Evolutionary conservation across 148 eudicot genomes (phyloP).

Genomic region (Pharnaceum exiguum): DNA sequence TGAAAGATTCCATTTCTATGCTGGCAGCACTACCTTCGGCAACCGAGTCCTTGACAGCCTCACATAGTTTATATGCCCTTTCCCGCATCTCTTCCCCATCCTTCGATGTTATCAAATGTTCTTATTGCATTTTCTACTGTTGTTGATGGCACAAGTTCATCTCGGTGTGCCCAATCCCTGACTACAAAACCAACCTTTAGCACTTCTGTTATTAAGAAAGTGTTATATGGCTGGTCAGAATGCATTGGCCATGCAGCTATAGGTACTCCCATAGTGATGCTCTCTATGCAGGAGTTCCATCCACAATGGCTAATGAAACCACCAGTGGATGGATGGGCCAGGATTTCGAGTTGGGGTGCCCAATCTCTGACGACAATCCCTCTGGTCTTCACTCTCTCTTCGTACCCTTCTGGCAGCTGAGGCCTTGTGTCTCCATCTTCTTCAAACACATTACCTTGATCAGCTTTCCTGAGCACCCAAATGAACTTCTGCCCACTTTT

Average conservation of each 20-base stretch:
- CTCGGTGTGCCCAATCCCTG: slow-evolving; percentile 28
- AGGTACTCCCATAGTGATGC: slow-evolving; percentile 51
- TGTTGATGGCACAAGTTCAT: slow-evolving; percentile 22
- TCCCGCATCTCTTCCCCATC: slow-evolving; percentile 37
- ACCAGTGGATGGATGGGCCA: slow-evolving; percentile 40
- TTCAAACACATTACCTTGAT: slow-evolving; percentile 9
- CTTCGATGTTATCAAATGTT: slow-evolving; percentile 26
- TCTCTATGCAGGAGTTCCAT: slow-evolving; percentile 64
- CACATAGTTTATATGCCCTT: slow-evolving; percentile 30
- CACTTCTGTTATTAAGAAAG: slow-evolving; percentile 25
- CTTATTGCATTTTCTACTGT: slow-evolving; percentile 24
- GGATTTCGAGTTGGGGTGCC: slow-evolving; percentile 66
- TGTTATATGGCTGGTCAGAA: slow-evolving; percentile 55
- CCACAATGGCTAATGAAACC: slow-evolving; percentile 60
- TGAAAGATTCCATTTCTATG: slow-evolving; percentile 36
- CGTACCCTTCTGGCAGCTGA: slow-evolving; percentile 51
- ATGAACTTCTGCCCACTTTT: slow-evolving; percentile 42
- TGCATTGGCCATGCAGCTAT: slow-evolving; percentile 60
- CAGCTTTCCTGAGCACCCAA: slow-evolving; percentile 47
- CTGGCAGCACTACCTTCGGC: slow-evolving; percentile 33
- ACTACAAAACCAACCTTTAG: slow-evolving; percentile 30
- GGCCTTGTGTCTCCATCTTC: slow-evolving; percentile 16
- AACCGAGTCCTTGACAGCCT: slow-evolving; percentile 16
- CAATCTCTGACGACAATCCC: slow-evolving; percentile 52
- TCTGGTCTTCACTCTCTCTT: slow-evolving; percentile 37